These are phyloP conservation scores for Beauveria australis DNA, from an alignment of 2,329 filamentous ascomycete genomes.

Conservation along the genomic window DNA sequence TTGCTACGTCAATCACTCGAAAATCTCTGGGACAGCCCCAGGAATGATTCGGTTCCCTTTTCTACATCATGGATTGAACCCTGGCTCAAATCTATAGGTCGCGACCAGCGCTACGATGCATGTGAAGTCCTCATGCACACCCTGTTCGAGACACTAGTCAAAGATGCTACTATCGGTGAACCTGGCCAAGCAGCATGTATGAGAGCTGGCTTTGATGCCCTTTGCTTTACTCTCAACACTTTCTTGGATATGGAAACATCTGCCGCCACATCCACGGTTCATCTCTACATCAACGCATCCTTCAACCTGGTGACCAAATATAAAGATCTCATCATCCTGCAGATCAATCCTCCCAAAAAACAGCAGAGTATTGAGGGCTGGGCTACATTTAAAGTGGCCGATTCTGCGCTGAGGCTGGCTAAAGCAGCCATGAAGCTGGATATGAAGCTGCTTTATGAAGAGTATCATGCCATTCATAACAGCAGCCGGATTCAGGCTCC, in stretches of 20 bases:
- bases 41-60: constrained; percentile 46
- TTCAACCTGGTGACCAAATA: constrained; percentile 58
- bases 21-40: constrained; percentile 29
- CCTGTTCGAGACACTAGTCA: constrained; percentile 57
- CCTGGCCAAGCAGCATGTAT: constrained; percentile 54
- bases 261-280: constrained; percentile 42
- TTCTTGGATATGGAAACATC: constrained; percentile 41
- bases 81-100: constrained; percentile 69
- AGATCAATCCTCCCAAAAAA: constrained; percentile 21
- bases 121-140: constrained; percentile 72
- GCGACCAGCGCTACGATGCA: constrained; percentile 67
- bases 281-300: constrained; percentile 56
- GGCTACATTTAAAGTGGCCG: constrained; percentile 31
- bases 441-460: constrained; percentile 33
- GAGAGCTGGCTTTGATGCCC: constrained; percentile 53
- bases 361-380: constrained; percentile 24
- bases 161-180: constrained; percentile 45
- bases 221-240: constrained; percentile 48
- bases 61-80: constrained; percentile 71
- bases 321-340: constrained; percentile 47
- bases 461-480: constrained; percentile 50
- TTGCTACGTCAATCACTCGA: constrained; percentile 54
- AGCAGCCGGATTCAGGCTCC: constrained; percentile 57
- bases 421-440: constrained; percentile 47
- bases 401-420: constrained; percentile 38